These are phyloP conservation scores for Colletotrichum costaricense DNA, from an alignment of 2,329 filamentous ascomycete species.

Conservation along the genomic window DNA sequence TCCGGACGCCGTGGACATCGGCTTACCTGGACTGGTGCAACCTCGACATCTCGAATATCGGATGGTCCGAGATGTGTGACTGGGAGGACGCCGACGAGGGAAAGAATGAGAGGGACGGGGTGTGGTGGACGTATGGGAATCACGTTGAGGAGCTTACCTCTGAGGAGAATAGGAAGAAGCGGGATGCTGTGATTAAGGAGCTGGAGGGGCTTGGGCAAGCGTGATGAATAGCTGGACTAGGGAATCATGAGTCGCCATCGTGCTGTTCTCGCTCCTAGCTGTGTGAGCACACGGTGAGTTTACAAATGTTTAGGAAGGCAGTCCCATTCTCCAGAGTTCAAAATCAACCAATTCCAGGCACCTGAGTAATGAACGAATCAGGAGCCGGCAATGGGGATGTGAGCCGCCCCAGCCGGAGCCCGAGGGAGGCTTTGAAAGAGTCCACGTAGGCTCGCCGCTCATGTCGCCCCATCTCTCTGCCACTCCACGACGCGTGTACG, in stretches of 20 bases:
- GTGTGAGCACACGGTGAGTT: not conserved
- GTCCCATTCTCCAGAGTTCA: not conserved
- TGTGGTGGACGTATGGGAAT: not conserved
- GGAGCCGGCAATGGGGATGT: not conserved
- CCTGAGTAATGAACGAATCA: not conserved
- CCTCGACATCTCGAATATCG: not conserved
- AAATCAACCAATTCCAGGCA: not conserved
- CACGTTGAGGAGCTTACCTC: not conserved
- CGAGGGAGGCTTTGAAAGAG: not conserved
- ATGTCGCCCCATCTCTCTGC: not conserved
- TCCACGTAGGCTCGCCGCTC: not conserved
- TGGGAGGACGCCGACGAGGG: not conserved
- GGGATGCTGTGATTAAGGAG: slow-evolving; percentile 4
- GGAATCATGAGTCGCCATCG: not conserved
- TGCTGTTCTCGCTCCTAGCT: not conserved
- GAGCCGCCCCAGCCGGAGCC: not conserved
- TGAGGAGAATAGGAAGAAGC: not conserved
- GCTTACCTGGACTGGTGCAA: slow-evolving; percentile 1
- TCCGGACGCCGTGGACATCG: not conserved
- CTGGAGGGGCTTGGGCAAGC: not conserved
- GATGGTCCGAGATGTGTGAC: not conserved
- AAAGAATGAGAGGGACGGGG: not conserved
- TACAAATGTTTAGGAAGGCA: too few species aligned
- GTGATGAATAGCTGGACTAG: not conserved
- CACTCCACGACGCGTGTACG: not conserved